A percentile compares a stretch with the other conserved stretches of the same genome.
These are phyloP conservation scores for Leccinellum albellum DNA, from an alignment of 768 basidiomycete species.

Conservation along the genomic window DNA sequence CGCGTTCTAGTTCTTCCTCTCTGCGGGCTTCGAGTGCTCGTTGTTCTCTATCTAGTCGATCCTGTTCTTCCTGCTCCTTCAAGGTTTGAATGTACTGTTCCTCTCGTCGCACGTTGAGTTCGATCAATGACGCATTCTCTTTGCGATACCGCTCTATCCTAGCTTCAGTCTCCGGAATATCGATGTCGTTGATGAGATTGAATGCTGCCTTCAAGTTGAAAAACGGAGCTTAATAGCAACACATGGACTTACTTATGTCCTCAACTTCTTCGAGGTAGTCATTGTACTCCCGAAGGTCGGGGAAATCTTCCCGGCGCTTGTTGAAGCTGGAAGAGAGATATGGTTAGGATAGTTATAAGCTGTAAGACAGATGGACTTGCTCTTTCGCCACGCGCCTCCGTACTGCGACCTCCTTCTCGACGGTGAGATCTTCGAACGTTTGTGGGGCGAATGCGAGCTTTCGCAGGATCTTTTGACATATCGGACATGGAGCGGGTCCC, in stretches of 20 bases:
- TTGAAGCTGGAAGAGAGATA: conserved; percentile 67
- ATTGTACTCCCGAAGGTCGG: conserved; percentile 75
- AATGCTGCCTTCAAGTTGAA: conserved; percentile 54
- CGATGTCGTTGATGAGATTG: conserved; percentile 90
- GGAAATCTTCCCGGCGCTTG: conserved; percentile 88
- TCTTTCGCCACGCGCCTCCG: conserved; percentile 85
- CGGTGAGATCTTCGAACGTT: conserved; percentile 87
- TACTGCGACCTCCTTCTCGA: conserved; percentile 93
- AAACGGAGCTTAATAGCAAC: background rate
- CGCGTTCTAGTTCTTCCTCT: conserved; percentile 72
- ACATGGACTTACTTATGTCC: conserved; percentile 62
- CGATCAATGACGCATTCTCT: conserved; percentile 80
- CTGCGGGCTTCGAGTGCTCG: conserved; percentile 63
- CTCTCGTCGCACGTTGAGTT: conserved; percentile 79
- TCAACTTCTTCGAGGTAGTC: conserved; percentile 97
- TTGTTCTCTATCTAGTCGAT: conserved; percentile 64
- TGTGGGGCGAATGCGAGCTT: conserved; percentile 95
- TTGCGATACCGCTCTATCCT: conserved; percentile 74
- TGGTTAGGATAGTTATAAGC: background rate
- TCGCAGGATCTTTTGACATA: conserved; percentile 81
- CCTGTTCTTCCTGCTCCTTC: conserved; percentile 78
- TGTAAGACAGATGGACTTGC: conserved; percentile 39
- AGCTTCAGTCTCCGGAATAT: conserved; percentile 76
- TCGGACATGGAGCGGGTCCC: conserved; percentile 94
- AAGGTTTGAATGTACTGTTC: conserved; percentile 70